These are phyloP conservation scores for Pleurotus ostreatus DNA, from an alignment of 768 basidiomycete genomes.

Conservation along the genomic window DNA sequence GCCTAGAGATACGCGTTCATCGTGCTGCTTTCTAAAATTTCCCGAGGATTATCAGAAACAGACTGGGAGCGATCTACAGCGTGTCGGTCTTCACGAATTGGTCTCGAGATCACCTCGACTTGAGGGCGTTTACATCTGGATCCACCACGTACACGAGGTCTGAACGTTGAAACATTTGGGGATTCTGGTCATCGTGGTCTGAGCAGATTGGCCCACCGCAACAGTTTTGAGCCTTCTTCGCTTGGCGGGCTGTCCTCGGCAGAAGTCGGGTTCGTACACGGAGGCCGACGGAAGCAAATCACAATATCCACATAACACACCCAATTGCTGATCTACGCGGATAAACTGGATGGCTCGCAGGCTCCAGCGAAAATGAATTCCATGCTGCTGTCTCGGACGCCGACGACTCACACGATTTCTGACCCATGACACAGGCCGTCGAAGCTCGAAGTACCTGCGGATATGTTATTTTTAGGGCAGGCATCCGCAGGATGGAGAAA, in stretches of 20 bases:
- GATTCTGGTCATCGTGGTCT: neutral
- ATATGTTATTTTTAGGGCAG: neutral
- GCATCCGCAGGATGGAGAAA: neutral
- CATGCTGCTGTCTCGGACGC: neutral
- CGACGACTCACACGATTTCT: neutral
- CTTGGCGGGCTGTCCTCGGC: conserved; percentile 3
- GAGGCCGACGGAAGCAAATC: conserved; percentile 3
- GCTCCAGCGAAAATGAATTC: too few relatives aligned
- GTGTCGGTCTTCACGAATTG: too few relatives aligned
- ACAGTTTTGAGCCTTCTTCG: neutral
- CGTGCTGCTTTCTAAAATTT: too few relatives aligned
- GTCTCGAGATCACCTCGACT: too few relatives aligned
- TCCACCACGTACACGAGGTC: too few relatives aligned
- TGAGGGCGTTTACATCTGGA: too few relatives aligned
- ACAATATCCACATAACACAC: neutral
- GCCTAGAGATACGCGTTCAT: too few relatives aligned
- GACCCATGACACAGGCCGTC: too few relatives aligned
- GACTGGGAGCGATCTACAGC: too few relatives aligned
- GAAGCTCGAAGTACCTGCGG: neutral
- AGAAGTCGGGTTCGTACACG: neutral
- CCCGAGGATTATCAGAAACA: too few relatives aligned
- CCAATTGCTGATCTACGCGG: neutral
- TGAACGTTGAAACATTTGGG: neutral
- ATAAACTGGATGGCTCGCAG: neutral
- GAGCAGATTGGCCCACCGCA: neutral